These are phyloP conservation scores for Tetrahymena elliotti DNA, from an alignment of 73 alveolate species.

Conservation along the genomic window DNA sequence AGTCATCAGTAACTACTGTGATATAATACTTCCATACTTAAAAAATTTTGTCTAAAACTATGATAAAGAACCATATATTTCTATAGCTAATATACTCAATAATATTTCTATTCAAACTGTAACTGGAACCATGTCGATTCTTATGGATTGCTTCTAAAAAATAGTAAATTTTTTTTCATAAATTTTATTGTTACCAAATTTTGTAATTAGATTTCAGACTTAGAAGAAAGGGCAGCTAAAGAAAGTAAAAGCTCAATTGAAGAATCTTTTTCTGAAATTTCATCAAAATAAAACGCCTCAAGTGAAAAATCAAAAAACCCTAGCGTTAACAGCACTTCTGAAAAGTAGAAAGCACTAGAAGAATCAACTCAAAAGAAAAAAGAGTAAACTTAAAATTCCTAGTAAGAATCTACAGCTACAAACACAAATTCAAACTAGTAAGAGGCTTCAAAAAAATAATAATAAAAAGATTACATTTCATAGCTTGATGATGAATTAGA, in stretches of 20 bases:
- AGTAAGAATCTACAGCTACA: neutral
- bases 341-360: neutral
- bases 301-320: neutral
- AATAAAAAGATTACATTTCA: neutral
- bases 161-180: neutral
- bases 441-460: neutral
- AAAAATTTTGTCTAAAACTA: neutral
- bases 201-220: neutral
- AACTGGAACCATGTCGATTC: neutral
- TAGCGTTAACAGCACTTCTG: neutral
- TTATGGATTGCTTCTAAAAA: neutral
- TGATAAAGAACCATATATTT: neutral
- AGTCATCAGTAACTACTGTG: neutral
- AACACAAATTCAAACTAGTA: neutral
- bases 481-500: neutral
- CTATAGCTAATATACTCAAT: neutral
- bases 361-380: neutral
- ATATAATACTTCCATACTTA: neutral
- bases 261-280: neutral
- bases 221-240: neutral
- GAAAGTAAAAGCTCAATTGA: neutral
- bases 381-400: neutral
- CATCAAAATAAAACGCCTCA: neutral
- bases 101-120: neutral
- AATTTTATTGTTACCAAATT: neutral